A percentile compares a stretch with the other conserved stretches of the same genome.
Evolutionary conservation across 768 basidiomycete species (phyloP).

Genomic region (Serendipita indica): DNA sequence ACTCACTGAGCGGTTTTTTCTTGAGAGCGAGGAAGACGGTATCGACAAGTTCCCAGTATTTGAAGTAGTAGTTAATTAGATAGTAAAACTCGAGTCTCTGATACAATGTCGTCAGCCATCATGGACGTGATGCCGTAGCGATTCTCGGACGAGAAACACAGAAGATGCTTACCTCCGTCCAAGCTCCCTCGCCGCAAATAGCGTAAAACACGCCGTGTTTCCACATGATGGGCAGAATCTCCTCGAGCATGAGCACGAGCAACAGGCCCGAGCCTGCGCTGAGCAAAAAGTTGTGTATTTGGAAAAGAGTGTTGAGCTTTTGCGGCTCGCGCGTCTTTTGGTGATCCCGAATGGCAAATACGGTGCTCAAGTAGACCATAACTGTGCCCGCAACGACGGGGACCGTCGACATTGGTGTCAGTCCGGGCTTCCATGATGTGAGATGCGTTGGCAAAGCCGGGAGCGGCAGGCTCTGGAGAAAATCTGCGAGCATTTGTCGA

Average conservation of each 20-base stretch:
- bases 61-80: slow-evolving; percentile 36
- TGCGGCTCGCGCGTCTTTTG: slow-evolving; percentile 24
- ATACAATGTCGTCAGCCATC: background rate
- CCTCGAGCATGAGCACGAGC: slow-evolving; percentile 30
- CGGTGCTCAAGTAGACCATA: slow-evolving; percentile 27
- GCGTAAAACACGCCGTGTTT: slow-evolving; percentile 29
- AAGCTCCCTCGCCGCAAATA: slow-evolving; percentile 28
- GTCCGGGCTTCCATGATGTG: slow-evolving; percentile 22
- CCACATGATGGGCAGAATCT: slow-evolving; percentile 28
- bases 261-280: slow-evolving; percentile 26
- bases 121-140: background rate
- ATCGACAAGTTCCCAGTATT: slow-evolving; percentile 34
- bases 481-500: background rate
- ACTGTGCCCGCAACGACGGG: slow-evolving; percentile 26
- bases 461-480: background rate
- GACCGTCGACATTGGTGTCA: slow-evolving; percentile 26
- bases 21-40: slow-evolving; percentile 36
- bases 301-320: slow-evolving; percentile 24
- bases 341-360: slow-evolving; percentile 29
- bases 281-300: slow-evolving; percentile 29
- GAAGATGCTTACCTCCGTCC: slow-evolving; percentile 25
- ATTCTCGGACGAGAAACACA: background rate
- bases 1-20: slow-evolving; percentile 33
- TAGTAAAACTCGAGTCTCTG: slow-evolving; percentile 27
- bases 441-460: slow-evolving; percentile 16